phyloP scores from a whole-genome alignment of 768 basidiomycete genomes.

The Lentinula raphanica region DNA sequence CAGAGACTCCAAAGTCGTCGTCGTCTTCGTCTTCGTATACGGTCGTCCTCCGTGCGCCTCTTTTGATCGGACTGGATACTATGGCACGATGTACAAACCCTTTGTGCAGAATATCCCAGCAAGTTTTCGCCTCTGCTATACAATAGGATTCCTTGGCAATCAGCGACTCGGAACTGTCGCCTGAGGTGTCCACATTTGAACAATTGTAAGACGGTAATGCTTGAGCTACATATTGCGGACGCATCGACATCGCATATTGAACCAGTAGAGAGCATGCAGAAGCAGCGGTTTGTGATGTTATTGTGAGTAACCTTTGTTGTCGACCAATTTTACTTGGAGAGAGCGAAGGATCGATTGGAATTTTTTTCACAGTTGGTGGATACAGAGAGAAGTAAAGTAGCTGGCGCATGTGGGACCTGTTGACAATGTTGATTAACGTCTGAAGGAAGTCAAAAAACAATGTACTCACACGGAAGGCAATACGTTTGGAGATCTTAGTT shows the following conservation, averaged over 20 bases:
- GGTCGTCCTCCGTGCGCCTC: conserved; percentile 17
- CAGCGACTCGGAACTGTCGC: conserved; percentile 46
- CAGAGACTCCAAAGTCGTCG: conserved; percentile 11
- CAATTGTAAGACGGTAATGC: conserved; percentile 46
- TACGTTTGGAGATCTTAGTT: conserved; percentile 52
- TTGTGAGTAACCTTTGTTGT: conserved; percentile 30
- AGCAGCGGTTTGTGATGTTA: conserved; percentile 39
- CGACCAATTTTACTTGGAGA: conserved; percentile 48
- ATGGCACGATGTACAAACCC: conserved; percentile 40
- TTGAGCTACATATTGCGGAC: conserved; percentile 45
- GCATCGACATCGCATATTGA: conserved; percentile 53
- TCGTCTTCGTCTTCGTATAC: conserved; percentile 23
- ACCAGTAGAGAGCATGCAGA: conserved; percentile 50
- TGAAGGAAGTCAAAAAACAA: background rate
- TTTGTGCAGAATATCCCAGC: conserved; percentile 58
- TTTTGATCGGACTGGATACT: background rate
- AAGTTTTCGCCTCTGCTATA: conserved; percentile 47
- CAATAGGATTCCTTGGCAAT: conserved; percentile 51
- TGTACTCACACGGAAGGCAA: conserved; percentile 53
- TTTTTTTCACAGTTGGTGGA: conserved; percentile 30
- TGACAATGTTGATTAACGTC: too few species aligned
- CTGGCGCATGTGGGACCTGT: conserved; percentile 62
- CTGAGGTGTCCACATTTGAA: background rate
- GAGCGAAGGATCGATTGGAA: conserved; percentile 20
- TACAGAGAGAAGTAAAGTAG: conserved; percentile 69